Evolutionary conservation across 441 rosid species (phyloP).

Genomic region (Euphorbia corollata): DNA sequence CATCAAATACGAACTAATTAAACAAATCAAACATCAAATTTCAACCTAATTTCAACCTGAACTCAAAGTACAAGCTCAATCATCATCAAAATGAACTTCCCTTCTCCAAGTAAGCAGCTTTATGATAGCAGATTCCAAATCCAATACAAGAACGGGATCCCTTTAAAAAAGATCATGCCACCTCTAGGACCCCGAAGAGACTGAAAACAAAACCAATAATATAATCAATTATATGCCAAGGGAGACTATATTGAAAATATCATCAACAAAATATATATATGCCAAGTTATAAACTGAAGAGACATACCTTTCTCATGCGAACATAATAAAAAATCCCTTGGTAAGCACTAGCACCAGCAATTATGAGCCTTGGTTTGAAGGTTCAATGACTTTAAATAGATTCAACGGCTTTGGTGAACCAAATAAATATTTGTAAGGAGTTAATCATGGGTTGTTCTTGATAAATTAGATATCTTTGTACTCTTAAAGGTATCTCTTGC

Average conservation of each 20-base stretch:
- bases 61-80: neutral
- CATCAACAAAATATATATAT: neutral
- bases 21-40: neutral
- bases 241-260: neutral
- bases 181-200: slow-evolving; percentile 97
- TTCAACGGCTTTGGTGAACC: too few relatives aligned
- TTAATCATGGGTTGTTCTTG: too few relatives aligned
- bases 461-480: too few relatives aligned
- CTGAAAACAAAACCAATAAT: slow-evolving; percentile 31
- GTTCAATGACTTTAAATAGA: too few relatives aligned
- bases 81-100: too few relatives aligned
- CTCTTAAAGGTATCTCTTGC: too few relatives aligned
- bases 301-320: slow-evolving; percentile 68
- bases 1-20: neutral
- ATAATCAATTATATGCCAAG: neutral
- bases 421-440: too few relatives aligned
- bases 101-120: slow-evolving; percentile 36
- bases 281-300: neutral
- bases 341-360: slow-evolving; percentile 93
- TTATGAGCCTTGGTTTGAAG: slow-evolving; percentile 83
- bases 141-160: slow-evolving; percentile 70
- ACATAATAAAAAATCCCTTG: slow-evolving; percentile 88
- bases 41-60: neutral
- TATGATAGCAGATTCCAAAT: slow-evolving; percentile 72
- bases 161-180: slow-evolving; percentile 90